Evolutionary conservation across 352 stramenopile species (phyloP), one percentile per base, ranked within the genome.

Genomic region (Globisporangium emineosum): DNA sequence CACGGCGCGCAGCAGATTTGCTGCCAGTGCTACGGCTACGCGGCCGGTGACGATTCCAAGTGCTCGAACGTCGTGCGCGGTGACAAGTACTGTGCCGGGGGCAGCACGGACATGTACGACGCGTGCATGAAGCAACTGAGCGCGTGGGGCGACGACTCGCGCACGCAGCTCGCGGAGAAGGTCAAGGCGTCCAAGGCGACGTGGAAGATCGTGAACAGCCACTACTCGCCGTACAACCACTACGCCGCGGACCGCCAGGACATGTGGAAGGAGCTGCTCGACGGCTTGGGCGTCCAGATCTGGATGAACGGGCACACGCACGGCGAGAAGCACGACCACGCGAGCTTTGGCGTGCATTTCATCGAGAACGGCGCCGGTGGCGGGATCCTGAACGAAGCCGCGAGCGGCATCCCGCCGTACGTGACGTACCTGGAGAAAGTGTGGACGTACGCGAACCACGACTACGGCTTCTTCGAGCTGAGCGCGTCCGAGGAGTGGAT

Each of bases 181-280:
- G 73, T 81, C 3, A 75, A 79, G 12, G 67, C 73, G 47, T 93
- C 84, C 5, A 92, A 60, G 17, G 86, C 86, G 2, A 88, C 83
- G 42, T 94, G 85, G 81, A 94, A 94, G 72, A 83, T 94, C 42
- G 81, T 94, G 52, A 94, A 94, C 68, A 86, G 75, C 42, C 86
- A 93, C 72, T 94, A 94, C 74, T 88, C 71, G 3, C 83, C 86
- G 3, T 87, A 90, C 57, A 76, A 83, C 57, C 86, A 94, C 72
- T 89, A 89, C 62, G 74, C 82, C 19, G 71, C 80, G 25, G 43
- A 61, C 4, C 73, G 76, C 32, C 83, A 84, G 73, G 73, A 86
- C 29, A 80, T 74, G 58, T 94, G 86, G 86, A 81, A 83, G 19
- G 63, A 79, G 5, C 66, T 84, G 10, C 71, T 91, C 10, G 49